Evolutionary conservation across 2,329 filamentous ascomycete species (phyloP).

Genomic region (Botrytis paeoniae): DNA sequence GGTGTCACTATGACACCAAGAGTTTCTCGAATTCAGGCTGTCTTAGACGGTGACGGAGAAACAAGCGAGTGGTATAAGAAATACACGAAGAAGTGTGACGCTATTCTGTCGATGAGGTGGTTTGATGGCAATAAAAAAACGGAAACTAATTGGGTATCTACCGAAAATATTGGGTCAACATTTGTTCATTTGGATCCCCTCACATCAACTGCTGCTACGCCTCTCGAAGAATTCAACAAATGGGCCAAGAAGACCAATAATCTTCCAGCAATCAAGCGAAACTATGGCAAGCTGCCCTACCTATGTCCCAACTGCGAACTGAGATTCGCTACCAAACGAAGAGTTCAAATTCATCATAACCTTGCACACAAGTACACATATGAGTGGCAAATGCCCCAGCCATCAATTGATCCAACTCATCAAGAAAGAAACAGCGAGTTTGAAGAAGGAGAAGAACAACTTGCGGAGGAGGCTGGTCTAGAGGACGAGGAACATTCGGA

Average conservation of each 20-base stretch:
- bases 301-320: neutral
- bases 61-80: neutral
- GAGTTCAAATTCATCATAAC: neutral
- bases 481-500: neutral
- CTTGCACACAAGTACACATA: neutral
- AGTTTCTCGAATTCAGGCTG: neutral
- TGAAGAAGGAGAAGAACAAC: neutral
- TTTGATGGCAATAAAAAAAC: neutral
- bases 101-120: neutral
- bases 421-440: neutral
- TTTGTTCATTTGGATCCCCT: neutral
- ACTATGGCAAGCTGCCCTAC: neutral
- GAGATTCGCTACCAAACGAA: neutral
- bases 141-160: neutral
- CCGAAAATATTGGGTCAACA: neutral
- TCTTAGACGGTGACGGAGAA: neutral
- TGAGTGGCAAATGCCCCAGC: neutral
- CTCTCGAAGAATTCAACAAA: neutral
- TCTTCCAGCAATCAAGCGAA: neutral
- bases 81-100: neutral
- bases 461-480: neutral
- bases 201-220: neutral
- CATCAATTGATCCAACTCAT: neutral
- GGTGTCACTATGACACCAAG: neutral
- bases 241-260: neutral